Evolutionary conservation across 306 rosid species (phyloP).

Genomic region (Citrullus colocynthis): DNA sequence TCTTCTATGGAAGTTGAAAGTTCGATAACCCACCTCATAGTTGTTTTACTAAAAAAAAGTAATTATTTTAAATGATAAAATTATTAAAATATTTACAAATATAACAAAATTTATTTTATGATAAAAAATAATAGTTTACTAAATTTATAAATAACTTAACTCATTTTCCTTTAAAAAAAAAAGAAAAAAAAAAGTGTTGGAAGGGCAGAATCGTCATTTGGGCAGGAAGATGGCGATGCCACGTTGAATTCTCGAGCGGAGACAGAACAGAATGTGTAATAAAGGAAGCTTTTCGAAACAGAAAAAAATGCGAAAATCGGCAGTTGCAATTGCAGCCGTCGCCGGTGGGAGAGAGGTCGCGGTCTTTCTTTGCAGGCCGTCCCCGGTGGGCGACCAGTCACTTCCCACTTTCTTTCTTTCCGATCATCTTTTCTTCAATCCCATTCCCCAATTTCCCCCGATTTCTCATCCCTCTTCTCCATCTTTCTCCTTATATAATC

Average conservation of each 20-base stretch:
- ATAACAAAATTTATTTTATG: no score
- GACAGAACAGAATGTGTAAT: neutral
- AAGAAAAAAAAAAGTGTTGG: neutral
- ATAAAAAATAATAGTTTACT: no score
- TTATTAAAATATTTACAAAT: no score
- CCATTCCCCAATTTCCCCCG: neutral
- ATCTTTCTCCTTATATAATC: neutral
- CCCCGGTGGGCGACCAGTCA: conserved; percentile 7
- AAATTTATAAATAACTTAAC: no score
- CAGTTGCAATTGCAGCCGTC: conserved; percentile 19
- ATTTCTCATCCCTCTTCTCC: neutral
- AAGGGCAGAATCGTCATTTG: neutral
- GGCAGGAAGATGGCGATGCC: neutral
- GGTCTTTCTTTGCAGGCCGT: conserved; percentile 13
- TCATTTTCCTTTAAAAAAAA: no score
- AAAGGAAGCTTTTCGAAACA: neutral
- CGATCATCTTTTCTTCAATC: neutral
- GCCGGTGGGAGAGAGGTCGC: conserved; percentile 30
- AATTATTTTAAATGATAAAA: no score
- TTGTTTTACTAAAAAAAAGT: no score
- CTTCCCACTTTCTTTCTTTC: neutral
- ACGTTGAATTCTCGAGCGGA: conserved; percentile 6
- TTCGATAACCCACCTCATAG: no score
- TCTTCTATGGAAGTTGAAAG: no score
- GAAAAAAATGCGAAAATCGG: neutral